Evolutionary conservation across 768 basidiomycete species (phyloP), one percentile per base, ranked within the genome.

Genomic region (Tricholoma bakamatsutake): DNA sequence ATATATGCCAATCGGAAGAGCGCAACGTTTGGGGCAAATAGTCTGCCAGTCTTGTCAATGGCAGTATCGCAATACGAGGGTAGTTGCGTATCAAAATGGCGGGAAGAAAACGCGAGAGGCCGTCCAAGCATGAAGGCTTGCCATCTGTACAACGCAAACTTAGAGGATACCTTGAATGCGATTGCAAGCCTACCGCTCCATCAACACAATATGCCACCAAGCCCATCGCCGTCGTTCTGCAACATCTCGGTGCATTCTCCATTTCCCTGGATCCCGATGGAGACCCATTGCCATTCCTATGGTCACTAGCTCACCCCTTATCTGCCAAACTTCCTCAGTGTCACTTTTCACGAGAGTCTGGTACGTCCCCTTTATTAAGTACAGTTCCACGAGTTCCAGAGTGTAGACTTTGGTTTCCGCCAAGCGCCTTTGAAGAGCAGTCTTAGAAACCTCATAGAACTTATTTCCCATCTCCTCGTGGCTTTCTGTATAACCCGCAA

Each of bases 121-220:
- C 90, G 78, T 13, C 90, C 91, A 67, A 93, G 88, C 79, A 90
- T 80, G 71, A 93, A 92, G 0, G 89, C 87, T 66, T 92, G 89
- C 90, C 90, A 93, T 60, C 89, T 90, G 61, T 28, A 42, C 15
- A 17, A 64, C 24, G 48, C 8, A 17, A 57, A 53, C 45, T 58
- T 28, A 52, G 18, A 48, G n/a, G 8, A 30, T 7, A 31, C 43
- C 21, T 45, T 27, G 3, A 30, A 13, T 6, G 52, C 54, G 59
- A 56, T 52, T 42, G 12, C 33, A 52, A 24, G 52, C 80, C 34
- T 52, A 87, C 88, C 89, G 77, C 73, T 92, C 90, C 31, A 91
- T 76, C 52, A 90, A 74, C 35, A 93, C 70, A 57, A 90, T 88
- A 69, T 93, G 88, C 90, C 90, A 93, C 90, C 90, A 93, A 6